Percentiles rank a stretch among this genome's conserved stretches.
These are phyloP conservation scores for Fusarium globosum DNA, from an alignment of 2,329 filamentous ascomycete genomes.

Conservation along the genomic window DNA sequence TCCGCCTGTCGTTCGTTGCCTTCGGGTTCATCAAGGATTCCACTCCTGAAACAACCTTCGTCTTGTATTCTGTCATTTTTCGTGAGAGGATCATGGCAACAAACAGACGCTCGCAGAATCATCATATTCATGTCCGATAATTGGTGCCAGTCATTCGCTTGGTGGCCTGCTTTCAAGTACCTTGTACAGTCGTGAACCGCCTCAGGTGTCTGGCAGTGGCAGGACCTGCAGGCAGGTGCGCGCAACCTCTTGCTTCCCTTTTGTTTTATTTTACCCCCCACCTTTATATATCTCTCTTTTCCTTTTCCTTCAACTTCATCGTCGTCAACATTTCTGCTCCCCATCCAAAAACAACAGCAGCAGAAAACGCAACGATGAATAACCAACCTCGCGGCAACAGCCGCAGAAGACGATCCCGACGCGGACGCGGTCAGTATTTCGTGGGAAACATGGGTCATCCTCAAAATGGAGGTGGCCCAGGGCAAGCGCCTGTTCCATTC, in stretches of 20 bases:
- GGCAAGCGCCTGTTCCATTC: not conserved
- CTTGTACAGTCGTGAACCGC: not conserved
- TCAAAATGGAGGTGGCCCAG: not conserved
- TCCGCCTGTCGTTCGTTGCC: too few relatives aligned
- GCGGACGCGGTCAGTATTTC: not conserved
- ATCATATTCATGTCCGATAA: too few relatives aligned
- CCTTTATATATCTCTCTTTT: not conserved
- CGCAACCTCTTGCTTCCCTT: not conserved
- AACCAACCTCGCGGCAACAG: not conserved
- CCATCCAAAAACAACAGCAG: not conserved
- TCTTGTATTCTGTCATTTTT: too few relatives aligned
- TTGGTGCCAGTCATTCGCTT: not conserved
- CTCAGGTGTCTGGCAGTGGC: not conserved
- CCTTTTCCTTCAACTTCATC: not conserved
- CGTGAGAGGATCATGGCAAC: too few relatives aligned
- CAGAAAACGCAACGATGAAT: not conserved
- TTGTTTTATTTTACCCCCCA: not conserved
- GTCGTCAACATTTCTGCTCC: not conserved
- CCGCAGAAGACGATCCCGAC: not conserved
- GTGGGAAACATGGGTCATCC: not conserved
- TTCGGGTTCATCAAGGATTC: too few relatives aligned
- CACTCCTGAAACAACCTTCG: too few relatives aligned
- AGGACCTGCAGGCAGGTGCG: not conserved
- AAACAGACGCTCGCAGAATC: too few relatives aligned
- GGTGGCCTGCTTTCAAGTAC: not conserved